A percentile compares a stretch with the other conserved stretches of the same genome.
phyloP scores from a whole-genome alignment of 2,329 filamentous ascomycete species.

The Thielaviopsis euricoi region DNA sequence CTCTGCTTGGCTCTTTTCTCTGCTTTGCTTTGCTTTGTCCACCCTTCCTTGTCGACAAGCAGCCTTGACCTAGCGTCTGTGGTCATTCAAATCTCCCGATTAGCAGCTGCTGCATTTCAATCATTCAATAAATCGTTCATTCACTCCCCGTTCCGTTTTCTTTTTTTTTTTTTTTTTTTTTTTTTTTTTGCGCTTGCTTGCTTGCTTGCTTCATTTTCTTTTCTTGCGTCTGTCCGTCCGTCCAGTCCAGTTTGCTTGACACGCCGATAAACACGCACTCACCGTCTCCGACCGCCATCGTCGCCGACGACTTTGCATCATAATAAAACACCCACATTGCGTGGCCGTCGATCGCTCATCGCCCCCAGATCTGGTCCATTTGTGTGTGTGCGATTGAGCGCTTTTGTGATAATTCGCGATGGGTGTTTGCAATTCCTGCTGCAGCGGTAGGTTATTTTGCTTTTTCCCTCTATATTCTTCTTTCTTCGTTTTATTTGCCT shows the following conservation, averaged over 20 bases:
- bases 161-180: background rate
- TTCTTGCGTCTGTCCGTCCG: no score
- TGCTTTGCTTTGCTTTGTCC: background rate
- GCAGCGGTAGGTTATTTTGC: conserved; percentile 32
- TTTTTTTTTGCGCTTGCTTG: background rate
- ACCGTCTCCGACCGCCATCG: background rate
- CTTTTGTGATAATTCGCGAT: conserved; percentile 24
- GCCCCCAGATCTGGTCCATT: conserved; percentile 3
- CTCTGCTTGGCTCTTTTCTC: background rate
- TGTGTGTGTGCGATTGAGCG: conserved; percentile 6
- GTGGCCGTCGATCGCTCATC: background rate
- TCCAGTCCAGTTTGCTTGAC: no score
- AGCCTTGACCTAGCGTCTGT: conserved; percentile 1
- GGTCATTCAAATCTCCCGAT: conserved; percentile 6
- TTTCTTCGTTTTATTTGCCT: background rate
- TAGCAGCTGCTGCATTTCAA: background rate
- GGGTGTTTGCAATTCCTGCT: conserved; percentile 48
- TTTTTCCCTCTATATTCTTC: no score
- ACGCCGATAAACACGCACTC: no score
- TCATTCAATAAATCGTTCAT: no score
- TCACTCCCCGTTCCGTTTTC: background rate
- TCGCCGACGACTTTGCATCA: background rate
- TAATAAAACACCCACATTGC: background rate
- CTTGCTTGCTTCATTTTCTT: no score
- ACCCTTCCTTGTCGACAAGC: background rate